Evolutionary conservation across 169 alveolate genomes (phyloP).

Genomic region (Eimeria maxima): DNA sequence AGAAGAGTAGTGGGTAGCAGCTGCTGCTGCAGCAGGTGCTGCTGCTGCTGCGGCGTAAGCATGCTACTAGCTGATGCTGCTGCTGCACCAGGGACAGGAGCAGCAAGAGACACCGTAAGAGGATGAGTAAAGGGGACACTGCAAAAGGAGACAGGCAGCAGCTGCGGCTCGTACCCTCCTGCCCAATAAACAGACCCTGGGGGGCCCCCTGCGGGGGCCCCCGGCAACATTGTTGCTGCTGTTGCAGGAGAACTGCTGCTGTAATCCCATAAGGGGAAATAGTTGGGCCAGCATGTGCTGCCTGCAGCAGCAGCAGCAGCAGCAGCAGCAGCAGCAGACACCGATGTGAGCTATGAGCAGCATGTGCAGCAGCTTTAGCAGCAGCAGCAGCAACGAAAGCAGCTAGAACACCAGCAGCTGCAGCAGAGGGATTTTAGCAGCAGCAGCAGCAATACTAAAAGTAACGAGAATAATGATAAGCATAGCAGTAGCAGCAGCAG

Average conservation of each 20-base stretch:
- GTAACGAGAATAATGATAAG: too few species aligned
- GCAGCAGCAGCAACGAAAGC: slow-evolving; percentile 27
- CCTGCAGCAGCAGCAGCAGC: slow-evolving; percentile 53
- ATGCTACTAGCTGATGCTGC: slow-evolving; percentile 10
- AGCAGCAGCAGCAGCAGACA: slow-evolving; percentile 15
- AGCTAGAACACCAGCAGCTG: background rate
- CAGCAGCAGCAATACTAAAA: background rate
- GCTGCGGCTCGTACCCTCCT: background rate
- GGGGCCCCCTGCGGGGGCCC: background rate
- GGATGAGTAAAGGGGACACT: background rate
- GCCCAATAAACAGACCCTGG: slow-evolving; percentile 19
- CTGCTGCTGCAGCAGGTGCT: slow-evolving; percentile 18
- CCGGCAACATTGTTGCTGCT: slow-evolving; percentile 9
- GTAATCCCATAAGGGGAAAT: slow-evolving; percentile 36
- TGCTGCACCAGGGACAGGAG: too few species aligned
- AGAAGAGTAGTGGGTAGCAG: background rate
- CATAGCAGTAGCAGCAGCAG: background rate
- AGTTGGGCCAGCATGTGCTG: background rate
- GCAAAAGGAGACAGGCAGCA: slow-evolving; percentile 10
- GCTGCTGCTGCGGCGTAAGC: background rate
- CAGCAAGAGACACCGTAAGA: background rate
- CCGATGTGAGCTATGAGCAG: too few species aligned
- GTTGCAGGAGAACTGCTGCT: background rate
- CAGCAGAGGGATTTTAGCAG: background rate
- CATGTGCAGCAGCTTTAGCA: background rate